Evolutionary conservation across 2,329 filamentous ascomycete species (phyloP).

Genomic region (Neopestalotiopsis rosae): DNA sequence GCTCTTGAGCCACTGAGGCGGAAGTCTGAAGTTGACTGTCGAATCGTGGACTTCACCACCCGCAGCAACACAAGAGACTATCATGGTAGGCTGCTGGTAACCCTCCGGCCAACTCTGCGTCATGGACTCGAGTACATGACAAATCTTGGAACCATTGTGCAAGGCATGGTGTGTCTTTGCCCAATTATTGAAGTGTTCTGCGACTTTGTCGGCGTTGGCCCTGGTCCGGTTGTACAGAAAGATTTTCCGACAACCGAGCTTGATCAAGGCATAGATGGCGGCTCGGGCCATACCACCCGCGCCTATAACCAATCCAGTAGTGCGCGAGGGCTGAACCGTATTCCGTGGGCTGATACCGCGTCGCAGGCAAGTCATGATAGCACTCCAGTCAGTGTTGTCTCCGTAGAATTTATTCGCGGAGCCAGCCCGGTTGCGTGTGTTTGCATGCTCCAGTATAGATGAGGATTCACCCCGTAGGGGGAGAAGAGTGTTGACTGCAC

Average conservation of each 20-base stretch:
- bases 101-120: constrained; percentile 66
- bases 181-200: constrained; percentile 69
- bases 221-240: constrained; percentile 74
- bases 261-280: constrained; percentile 75
- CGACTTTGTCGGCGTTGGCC: constrained; percentile 65
- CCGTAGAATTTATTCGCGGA: constrained; percentile 69
- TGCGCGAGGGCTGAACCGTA: constrained; percentile 57
- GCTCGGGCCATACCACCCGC: constrained; percentile 76
- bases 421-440: constrained; percentile 65
- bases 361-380: constrained; percentile 65
- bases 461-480: constrained; percentile 62
- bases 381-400: constrained; percentile 74
- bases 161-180: constrained; percentile 39
- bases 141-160: constrained; percentile 45
- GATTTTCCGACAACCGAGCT: constrained; percentile 74
- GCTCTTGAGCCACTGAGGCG: constrained; percentile 71
- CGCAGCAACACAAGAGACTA: constrained; percentile 74
- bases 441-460: constrained; percentile 59
- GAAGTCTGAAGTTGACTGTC: constrained; percentile 73
- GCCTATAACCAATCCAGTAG: constrained; percentile 63
- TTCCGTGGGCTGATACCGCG: constrained; percentile 74
- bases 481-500: constrained; percentile 74
- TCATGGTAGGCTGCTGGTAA: constrained; percentile 70
- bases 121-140: constrained; percentile 62
- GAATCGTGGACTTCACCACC: constrained; percentile 64